Conservation (phyloP, 495 filamentous ascomycete genomes). For the Ramalina peruviana region DNA sequence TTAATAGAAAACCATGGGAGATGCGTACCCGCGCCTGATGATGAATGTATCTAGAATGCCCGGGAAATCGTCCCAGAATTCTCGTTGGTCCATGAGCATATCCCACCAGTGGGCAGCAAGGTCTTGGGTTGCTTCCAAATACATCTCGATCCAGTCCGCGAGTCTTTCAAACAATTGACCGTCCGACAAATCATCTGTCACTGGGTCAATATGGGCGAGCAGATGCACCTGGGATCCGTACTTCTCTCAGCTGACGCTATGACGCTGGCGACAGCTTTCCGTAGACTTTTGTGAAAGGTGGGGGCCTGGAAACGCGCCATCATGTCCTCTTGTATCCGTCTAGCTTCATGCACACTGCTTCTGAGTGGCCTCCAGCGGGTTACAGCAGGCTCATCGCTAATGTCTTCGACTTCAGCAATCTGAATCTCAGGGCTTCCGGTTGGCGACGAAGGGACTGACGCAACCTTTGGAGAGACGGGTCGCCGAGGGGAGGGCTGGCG, state of each 20-base stretch:
- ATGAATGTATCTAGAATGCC: slow-evolving; percentile 29
- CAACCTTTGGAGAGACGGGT: slow-evolving; percentile 18
- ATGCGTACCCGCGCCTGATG: slow-evolving; percentile 16
- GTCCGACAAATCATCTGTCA: slow-evolving; percentile 21
- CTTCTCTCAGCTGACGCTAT: slow-evolving; percentile 30
- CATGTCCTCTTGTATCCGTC: slow-evolving; percentile 3
- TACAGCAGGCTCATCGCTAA: slow-evolving; percentile 31
- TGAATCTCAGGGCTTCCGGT: slow-evolving; percentile 37
- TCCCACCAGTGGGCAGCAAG: slow-evolving; percentile 16
- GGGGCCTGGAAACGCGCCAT: slow-evolving; percentile 13
- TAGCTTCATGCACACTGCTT: slow-evolving; percentile 15
- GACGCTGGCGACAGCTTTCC: slow-evolving; percentile 28
- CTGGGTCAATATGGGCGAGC: slow-evolving; percentile 10
- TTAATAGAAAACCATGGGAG: background rate
- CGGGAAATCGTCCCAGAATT: slow-evolving; percentile 42
- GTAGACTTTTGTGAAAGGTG: slow-evolving; percentile 10
- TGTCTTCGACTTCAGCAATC: slow-evolving; percentile 41
- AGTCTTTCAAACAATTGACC: slow-evolving; percentile 14
- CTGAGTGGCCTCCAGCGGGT: slow-evolving; percentile 31
- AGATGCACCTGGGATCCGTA: slow-evolving; percentile 12
- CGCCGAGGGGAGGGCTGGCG: background rate
- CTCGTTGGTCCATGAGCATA: slow-evolving; percentile 26
- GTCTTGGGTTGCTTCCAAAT: slow-evolving; percentile 13
- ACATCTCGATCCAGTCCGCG: slow-evolving; percentile 20
- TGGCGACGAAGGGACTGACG: slow-evolving; percentile 37